Percentiles rank a stretch among this genome's conserved stretches.
These are phyloP conservation scores for Colletotrichum limetticola DNA, from an alignment of 2,329 filamentous ascomycete genomes.

Conservation along the genomic window DNA sequence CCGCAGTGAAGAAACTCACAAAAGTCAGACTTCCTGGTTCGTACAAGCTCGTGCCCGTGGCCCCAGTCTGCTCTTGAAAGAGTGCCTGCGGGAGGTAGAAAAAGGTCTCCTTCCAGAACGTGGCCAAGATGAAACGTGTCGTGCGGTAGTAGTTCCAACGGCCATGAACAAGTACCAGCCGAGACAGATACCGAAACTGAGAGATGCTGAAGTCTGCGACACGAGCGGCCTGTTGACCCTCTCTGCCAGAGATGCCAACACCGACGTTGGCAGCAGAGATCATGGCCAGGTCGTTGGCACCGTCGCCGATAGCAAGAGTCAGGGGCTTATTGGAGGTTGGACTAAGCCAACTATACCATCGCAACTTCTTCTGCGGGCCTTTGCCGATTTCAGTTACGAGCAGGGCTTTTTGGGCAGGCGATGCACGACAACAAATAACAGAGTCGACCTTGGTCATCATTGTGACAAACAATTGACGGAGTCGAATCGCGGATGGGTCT, in stretches of 20 bases:
- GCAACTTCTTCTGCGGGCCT: conserved; percentile 63
- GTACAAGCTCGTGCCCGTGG: conserved; percentile 92
- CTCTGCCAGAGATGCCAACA: conserved; percentile 90
- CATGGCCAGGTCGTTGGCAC: conserved; percentile 96
- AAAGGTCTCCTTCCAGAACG: conserved; percentile 89
- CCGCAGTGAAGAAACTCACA: conserved; percentile 94
- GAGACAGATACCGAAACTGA: conserved; percentile 87
- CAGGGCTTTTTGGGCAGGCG: conserved; percentile 87
- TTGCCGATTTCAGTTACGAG: conserved; percentile 84
- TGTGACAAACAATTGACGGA: conserved; percentile 75
- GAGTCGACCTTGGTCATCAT: conserved; percentile 84
- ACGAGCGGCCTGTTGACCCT: conserved; percentile 88
- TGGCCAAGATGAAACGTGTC: conserved; percentile 87
- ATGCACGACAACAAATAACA: conserved; percentile 92
- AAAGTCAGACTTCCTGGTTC: conserved; percentile 88
- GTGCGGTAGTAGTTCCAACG: conserved; percentile 93
- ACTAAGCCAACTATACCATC: conserved; percentile 49
- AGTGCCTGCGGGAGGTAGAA: conserved; percentile 88
- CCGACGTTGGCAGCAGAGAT: conserved; percentile 88
- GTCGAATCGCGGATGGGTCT: conserved; percentile 52
- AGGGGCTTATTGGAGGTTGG: conserved; percentile 59
- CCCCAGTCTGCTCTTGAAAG: conserved; percentile 86
- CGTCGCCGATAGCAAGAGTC: conserved; percentile 91
- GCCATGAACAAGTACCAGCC: conserved; percentile 85
- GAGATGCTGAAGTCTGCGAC: conserved; percentile 93